Evolutionary conservation across 179 eudicot species (phyloP).

Genomic region (Amaranthus tricolor): DNA sequence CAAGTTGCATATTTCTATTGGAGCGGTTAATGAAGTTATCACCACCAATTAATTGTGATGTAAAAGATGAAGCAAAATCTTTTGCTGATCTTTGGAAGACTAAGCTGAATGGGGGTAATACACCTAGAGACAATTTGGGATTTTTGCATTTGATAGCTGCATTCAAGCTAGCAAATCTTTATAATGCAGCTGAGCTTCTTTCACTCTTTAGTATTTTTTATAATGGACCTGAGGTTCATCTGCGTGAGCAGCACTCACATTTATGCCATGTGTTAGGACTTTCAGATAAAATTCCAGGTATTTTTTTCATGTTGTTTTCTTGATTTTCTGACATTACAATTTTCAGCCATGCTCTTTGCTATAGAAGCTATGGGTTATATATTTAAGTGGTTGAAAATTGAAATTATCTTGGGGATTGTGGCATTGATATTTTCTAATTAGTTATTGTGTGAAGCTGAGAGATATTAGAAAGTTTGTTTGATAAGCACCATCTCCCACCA

Average conservation of each 20-base stretch:
- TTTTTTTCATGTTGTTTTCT: neutral
- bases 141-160: slow-evolving; percentile 32
- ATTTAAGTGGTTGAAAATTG: too few species aligned
- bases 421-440: too few species aligned
- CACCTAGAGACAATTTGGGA: slow-evolving; percentile 15
- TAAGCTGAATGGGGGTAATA: neutral
- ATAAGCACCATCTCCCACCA: too few species aligned
- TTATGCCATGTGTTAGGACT: slow-evolving; percentile 23
- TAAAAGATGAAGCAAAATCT: slow-evolving; percentile 23
- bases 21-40: slow-evolving; percentile 25
- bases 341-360: too few species aligned
- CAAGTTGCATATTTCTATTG: slow-evolving; percentile 20
- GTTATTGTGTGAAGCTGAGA: too few species aligned
- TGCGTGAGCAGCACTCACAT: slow-evolving; percentile 4
- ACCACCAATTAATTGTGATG: slow-evolving; percentile 18
- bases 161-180: slow-evolving; percentile 25
- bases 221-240: slow-evolving; percentile 13
- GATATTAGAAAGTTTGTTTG: too few species aligned
- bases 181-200: slow-evolving; percentile 25
- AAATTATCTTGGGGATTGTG: too few species aligned
- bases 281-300: slow-evolving; percentile 25
- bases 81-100: slow-evolving; percentile 29
- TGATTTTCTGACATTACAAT: neutral
- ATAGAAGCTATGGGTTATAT: too few species aligned
- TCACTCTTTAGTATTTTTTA: slow-evolving; percentile 18